These are phyloP conservation scores for Clonostachys sp. DNA, from an alignment of 2,329 filamentous ascomycete genomes.

Conservation along the genomic window DNA sequence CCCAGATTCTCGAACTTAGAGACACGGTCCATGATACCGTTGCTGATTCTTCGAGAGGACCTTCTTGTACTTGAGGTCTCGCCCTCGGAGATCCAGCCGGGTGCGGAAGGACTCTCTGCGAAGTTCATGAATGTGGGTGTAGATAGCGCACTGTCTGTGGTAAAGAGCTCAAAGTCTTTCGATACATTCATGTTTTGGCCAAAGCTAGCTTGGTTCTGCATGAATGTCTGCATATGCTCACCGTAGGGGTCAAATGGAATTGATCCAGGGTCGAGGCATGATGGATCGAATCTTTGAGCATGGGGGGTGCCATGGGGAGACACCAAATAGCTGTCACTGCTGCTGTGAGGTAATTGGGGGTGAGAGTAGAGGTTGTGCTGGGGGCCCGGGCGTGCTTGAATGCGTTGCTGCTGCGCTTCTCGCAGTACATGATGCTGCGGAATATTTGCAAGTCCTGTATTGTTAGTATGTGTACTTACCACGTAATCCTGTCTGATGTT, in stretches of 20 bases:
- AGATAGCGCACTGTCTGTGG: constrained; percentile 37
- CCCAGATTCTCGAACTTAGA: constrained; percentile 53
- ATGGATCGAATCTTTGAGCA: constrained; percentile 45
- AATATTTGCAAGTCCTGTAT: constrained; percentile 46
- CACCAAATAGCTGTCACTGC: constrained; percentile 42
- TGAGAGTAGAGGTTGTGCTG: background rate
- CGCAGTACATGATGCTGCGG: constrained; percentile 73
- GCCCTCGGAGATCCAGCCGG: constrained; percentile 47
- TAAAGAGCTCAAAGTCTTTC: constrained; percentile 47
- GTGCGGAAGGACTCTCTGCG: constrained; percentile 35
- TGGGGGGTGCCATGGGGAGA: constrained; percentile 53
- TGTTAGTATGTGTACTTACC: constrained; percentile 52
- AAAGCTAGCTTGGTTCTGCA: constrained; percentile 39
- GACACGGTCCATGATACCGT: constrained; percentile 56
- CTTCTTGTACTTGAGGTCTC: constrained; percentile 32
- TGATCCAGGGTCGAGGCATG: constrained; percentile 35
- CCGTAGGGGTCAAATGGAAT: constrained; percentile 40
- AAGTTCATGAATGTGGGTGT: constrained; percentile 29
- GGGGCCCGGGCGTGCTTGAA: constrained; percentile 68
- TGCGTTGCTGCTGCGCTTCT: constrained; percentile 86
- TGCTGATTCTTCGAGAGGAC: constrained; percentile 42
- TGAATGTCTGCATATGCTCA: constrained; percentile 34
- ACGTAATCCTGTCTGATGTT: constrained; percentile 15
- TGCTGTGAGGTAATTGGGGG: background rate
- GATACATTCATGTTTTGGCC: constrained; percentile 31